These are phyloP conservation scores for Rosa chinensis DNA, from an alignment of 306 rosid species.

Conservation along the genomic window DNA sequence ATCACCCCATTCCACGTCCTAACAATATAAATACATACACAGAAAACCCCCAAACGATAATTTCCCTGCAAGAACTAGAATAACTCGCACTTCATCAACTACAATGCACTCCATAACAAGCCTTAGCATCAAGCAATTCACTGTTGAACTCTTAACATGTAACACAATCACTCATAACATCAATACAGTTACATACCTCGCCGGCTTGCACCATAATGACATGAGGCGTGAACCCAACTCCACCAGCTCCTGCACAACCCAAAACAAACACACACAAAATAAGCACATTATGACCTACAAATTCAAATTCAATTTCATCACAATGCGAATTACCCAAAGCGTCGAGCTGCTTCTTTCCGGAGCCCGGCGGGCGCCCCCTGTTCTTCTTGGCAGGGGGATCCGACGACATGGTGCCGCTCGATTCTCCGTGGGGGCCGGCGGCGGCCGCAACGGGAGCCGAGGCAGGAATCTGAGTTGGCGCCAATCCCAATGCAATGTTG, in stretches of 20 bases:
- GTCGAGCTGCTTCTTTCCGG: constrained; percentile 66
- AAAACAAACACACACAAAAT: constrained; percentile 1
- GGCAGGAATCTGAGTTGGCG: constrained; percentile 44
- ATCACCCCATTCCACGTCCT: background rate
- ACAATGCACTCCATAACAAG: constrained; percentile 10
- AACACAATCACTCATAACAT: background rate
- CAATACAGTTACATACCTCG: constrained; percentile 49
- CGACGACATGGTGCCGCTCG: constrained; percentile 50
- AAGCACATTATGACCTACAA: background rate
- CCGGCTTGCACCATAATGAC: constrained; percentile 65
- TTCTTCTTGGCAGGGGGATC: constrained; percentile 59
- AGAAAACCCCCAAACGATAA: background rate
- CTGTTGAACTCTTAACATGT: background rate
- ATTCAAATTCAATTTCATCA: background rate
- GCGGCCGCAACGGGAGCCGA: constrained; percentile 28
- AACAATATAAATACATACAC: background rate
- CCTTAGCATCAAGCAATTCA: background rate
- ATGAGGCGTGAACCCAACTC: constrained; percentile 65
- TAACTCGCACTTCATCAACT: background rate
- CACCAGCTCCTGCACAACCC: constrained; percentile 52
- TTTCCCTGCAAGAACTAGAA: background rate
- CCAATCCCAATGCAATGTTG: constrained; percentile 63
- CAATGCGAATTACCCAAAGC: constrained; percentile 45
- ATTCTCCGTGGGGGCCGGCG: constrained; percentile 37
- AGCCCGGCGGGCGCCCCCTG: constrained; percentile 85